Conservation (phyloP, 768 basidiomycete species). For the Polyporus arcularius region DNA sequence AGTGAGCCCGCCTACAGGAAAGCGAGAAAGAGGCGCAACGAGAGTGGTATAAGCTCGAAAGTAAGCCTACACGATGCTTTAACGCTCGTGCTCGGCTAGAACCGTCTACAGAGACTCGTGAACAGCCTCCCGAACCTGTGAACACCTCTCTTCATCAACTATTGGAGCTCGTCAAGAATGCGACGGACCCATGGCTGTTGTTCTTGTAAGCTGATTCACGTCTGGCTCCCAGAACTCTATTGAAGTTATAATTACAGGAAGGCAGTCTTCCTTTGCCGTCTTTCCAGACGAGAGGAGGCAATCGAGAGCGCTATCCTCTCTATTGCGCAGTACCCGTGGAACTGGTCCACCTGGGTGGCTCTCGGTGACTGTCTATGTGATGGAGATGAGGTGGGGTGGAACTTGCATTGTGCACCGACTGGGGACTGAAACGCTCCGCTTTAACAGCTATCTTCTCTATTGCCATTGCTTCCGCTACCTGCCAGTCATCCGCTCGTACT, state of each 20-base stretch:
- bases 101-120: slow-evolving; percentile 54
- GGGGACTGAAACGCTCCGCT: slow-evolving; percentile 31
- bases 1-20: slow-evolving; percentile 48
- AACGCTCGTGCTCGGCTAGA: not conserved
- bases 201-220: slow-evolving; percentile 63
- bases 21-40: slow-evolving; percentile 81
- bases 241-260: slow-evolving; percentile 50
- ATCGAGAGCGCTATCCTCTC: slow-evolving; percentile 80
- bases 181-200: slow-evolving; percentile 77
- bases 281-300: slow-evolving; percentile 81
- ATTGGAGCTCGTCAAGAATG: slow-evolving; percentile 56
- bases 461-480: slow-evolving; percentile 49
- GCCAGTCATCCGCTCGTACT: slow-evolving; percentile 55
- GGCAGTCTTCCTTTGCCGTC: slow-evolving; percentile 77
- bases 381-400: slow-evolving; percentile 72
- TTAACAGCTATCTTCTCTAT: slow-evolving; percentile 44
- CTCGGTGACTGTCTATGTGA: slow-evolving; percentile 80
- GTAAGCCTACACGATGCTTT: slow-evolving; percentile 41
- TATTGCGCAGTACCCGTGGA: slow-evolving; percentile 81
- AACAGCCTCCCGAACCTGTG: slow-evolving; percentile 67
- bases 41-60: slow-evolving; percentile 83
- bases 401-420: slow-evolving; percentile 1
- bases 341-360: slow-evolving; percentile 92
- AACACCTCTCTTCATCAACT: slow-evolving; percentile 61
- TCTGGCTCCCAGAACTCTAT: slow-evolving; percentile 7